phyloP scores from a whole-genome alignment of 164 flowering plant genomes.

The Annona cherimola region DNA sequence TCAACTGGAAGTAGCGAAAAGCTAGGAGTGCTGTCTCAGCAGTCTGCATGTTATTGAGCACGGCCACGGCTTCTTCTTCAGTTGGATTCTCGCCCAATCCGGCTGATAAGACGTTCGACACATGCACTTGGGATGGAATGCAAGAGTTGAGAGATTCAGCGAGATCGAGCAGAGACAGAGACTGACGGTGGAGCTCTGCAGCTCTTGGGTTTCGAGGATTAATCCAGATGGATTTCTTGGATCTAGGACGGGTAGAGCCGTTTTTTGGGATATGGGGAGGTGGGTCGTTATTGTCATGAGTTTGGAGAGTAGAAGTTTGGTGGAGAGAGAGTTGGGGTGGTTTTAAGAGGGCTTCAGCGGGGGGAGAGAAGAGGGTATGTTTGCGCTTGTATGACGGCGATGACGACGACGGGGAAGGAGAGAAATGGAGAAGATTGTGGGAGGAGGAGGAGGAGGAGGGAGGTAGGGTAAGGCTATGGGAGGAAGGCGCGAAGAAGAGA shows the following conservation, averaged over 20 bases:
- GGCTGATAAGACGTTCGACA: constrained; percentile 26
- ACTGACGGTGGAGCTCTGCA: constrained; percentile 35
- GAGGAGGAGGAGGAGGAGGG: constrained; percentile 26
- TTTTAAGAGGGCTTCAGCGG: constrained; percentile 15
- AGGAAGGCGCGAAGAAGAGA: constrained; percentile 32
- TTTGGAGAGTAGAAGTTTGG: constrained; percentile 13
- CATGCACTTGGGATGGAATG: constrained; percentile 37
- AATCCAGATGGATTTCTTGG: constrained; percentile 63
- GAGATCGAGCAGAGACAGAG: constrained; percentile 41
- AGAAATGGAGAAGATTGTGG: constrained; percentile 8
- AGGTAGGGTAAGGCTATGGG: constrained; percentile 8
- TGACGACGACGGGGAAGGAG: constrained; percentile 17
- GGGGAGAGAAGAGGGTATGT: constrained; percentile 10
- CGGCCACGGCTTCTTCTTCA: constrained; percentile 67
- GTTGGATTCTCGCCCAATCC: constrained; percentile 36
- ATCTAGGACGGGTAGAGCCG: constrained; percentile 15
- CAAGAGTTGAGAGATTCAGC: constrained; percentile 55
- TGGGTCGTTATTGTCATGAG: constrained; percentile 22
- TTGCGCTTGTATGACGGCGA: constrained; percentile 17
- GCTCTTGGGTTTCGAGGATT: constrained; percentile 82
- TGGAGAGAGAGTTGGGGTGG: constrained; percentile 11
- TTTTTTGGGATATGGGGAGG: constrained; percentile 20
- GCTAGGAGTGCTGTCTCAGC: constrained; percentile 46
- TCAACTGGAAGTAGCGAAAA: constrained; percentile 42
- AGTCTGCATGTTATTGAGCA: constrained; percentile 65